Evolutionary conservation across 306 rosid species (phyloP).

Genomic region (Cucurbita ficifolia): DNA sequence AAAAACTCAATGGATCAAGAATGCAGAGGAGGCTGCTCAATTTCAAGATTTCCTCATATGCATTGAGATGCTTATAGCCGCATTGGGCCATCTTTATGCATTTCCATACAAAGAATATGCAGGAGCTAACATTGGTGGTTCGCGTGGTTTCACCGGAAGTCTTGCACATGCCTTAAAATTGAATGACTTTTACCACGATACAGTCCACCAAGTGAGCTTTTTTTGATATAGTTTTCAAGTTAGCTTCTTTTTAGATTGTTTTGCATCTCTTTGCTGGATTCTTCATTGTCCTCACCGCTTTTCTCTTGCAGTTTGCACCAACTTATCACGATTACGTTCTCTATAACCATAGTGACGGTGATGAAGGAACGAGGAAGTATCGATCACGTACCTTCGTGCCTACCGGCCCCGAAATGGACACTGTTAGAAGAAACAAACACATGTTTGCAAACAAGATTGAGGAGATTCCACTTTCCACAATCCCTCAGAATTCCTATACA

Average conservation of each 20-base stretch:
- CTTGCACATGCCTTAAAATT: conserved; percentile 80
- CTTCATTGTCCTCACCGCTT: background rate
- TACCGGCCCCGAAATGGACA: conserved; percentile 91
- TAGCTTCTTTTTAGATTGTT: background rate
- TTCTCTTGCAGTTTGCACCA: conserved; percentile 76
- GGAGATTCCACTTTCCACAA: conserved; percentile 70
- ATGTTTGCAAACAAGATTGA: conserved; percentile 59
- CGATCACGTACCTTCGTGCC: conserved; percentile 97
- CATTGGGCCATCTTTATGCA: conserved; percentile 82
- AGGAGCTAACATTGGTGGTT: conserved; percentile 81
- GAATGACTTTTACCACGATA: conserved; percentile 91
- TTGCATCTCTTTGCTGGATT: background rate
- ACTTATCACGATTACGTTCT: conserved; percentile 97
- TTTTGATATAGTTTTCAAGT: background rate
- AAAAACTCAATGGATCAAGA: conserved; percentile 63
- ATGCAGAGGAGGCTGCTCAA: conserved; percentile 75
- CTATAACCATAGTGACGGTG: conserved; percentile 81
- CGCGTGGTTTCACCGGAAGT: conserved; percentile 70
- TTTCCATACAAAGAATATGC: conserved; percentile 99
- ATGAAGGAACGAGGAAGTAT: conserved; percentile 74
- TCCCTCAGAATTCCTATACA: conserved; percentile 27
- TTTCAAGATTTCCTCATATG: conserved; percentile 87
- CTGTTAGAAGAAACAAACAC: conserved; percentile 58
- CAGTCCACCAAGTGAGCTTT: conserved; percentile 80
- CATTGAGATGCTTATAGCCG: conserved; percentile 96